Percentiles rank a stretch among this genome's conserved stretches.
Evolutionary conservation across 768 basidiomycete species (phyloP).

Genomic region (Suillus alpinus): DNA sequence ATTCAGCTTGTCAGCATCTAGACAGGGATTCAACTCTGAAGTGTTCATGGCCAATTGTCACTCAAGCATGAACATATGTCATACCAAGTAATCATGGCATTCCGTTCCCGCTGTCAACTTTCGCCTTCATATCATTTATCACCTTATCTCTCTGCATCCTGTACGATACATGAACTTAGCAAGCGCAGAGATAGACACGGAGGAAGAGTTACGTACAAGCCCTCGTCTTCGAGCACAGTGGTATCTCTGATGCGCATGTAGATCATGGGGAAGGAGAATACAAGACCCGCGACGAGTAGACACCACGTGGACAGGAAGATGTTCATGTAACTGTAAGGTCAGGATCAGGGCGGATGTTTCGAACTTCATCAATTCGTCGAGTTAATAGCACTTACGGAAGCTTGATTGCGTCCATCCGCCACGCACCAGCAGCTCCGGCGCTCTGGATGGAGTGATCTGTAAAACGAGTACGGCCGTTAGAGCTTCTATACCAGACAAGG

Average conservation of each 20-base stretch:
- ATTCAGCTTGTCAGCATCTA: too few relatives aligned
- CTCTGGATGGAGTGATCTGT: constrained; percentile 73
- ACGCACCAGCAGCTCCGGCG: constrained; percentile 68
- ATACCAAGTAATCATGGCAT: background rate
- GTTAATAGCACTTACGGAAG: constrained; percentile 46
- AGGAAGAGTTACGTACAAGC: constrained; percentile 38
- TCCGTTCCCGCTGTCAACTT: background rate
- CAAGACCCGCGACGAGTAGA: too few relatives aligned
- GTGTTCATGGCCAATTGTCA: too few relatives aligned
- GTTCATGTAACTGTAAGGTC: too few relatives aligned
- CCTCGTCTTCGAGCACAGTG: constrained; percentile 53
- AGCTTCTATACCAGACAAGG: background rate
- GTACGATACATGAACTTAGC: background rate
- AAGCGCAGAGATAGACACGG: background rate
- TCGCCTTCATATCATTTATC: too few relatives aligned
- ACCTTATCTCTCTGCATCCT: background rate
- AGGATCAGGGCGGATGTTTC: background rate
- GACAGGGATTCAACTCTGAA: too few relatives aligned
- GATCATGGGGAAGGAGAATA: constrained; percentile 72
- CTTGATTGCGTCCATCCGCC: constrained; percentile 66
- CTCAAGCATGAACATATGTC: too few relatives aligned
- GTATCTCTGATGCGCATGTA: constrained; percentile 60
- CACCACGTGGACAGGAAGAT: too few relatives aligned
- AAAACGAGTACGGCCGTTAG: constrained; percentile 4
- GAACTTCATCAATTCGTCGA: background rate